Evolutionary conservation across 352 stramenopile species (phyloP), one percentile per base, ranked within the genome.

Genomic region (Hyaloperonospora brassicae): DNA sequence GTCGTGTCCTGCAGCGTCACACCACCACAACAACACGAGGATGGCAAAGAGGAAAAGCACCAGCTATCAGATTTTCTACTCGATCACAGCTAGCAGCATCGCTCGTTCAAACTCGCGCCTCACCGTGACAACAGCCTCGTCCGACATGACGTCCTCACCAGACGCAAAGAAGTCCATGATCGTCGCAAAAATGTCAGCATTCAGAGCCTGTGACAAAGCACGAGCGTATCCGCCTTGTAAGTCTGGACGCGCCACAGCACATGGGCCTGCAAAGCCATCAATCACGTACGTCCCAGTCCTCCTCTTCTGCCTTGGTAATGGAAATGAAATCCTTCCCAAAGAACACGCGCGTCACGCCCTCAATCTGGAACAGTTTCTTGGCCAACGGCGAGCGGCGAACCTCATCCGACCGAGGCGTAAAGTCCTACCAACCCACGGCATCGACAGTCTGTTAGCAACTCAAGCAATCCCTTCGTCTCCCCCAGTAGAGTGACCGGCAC

Each of bases 131-230:
- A 92, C 66, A 0, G 77, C 71, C 47, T 92, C 75, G 55, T 97
- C 92, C n/a, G 86, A 82, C 62, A 98, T 85, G 39, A 97, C 81
- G 17, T 85, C 74, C 58, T 97, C 76, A 21, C 71, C 84, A 2
- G 73, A 82, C 25, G 89, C 86, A 64, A 97, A 98, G 66, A 97
- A 98, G 69, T 98, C 95, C 95, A 99, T 99, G 59, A 99, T 96
- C 8, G 87, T 93, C 12, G 86, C 81, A 72, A 99, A 98, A 47
- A 99, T 95, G 39, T 97, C 84, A 7, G 95, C 69, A 23, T 86
- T 86, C 17, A 94, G 63, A 45, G 73, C 79, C 81, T 93, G 56
- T 38, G 23, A 42, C 51, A n/a, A 22, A 54, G 6, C 7, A 44
- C 22, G 4, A 61, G 2, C 7, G 39, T 10, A 25, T 42, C 34